phyloP scores from a whole-genome alignment of 345 rosid species.

The Corymbia maculata region DNA sequence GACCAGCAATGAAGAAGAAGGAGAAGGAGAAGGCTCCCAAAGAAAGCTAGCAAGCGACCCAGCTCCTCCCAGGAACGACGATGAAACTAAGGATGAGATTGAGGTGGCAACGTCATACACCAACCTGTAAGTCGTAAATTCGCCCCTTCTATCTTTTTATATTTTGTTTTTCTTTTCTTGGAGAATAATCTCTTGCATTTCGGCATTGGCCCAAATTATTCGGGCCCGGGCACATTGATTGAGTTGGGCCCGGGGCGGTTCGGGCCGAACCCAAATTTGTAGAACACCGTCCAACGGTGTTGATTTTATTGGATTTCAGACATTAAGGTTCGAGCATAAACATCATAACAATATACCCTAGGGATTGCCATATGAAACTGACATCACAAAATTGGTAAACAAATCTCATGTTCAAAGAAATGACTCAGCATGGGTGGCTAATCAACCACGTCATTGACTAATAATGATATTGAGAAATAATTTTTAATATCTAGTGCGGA shows the following conservation, averaged over 20 bases:
- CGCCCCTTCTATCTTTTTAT: not conserved
- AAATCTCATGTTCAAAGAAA: not conserved
- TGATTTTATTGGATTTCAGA: not conserved
- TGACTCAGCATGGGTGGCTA: not conserved
- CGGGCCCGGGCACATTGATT: not conserved
- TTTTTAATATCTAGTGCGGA: not conserved
- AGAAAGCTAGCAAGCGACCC: not conserved
- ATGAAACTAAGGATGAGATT: not conserved
- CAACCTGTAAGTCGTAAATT: not conserved
- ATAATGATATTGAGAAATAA: fast-evolving
- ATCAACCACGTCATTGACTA: not conserved
- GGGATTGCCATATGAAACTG: not conserved
- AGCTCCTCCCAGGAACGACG: not conserved
- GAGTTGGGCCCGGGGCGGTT: not conserved
- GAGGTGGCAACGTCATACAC: not conserved
- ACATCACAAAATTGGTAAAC: not conserved
- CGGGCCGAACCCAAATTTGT: not conserved
- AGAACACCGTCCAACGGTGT: not conserved
- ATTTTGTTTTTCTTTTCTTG: not conserved
- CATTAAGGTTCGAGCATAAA: not conserved
- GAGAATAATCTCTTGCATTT: not conserved
- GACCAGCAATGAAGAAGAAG: not conserved
- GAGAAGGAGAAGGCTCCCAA: not conserved
- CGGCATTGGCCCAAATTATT: not conserved
- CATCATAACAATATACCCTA: not conserved